Conservation (phyloP, 1,284 basidiomycete genomes). For the Puccinia novopanici region DNA sequence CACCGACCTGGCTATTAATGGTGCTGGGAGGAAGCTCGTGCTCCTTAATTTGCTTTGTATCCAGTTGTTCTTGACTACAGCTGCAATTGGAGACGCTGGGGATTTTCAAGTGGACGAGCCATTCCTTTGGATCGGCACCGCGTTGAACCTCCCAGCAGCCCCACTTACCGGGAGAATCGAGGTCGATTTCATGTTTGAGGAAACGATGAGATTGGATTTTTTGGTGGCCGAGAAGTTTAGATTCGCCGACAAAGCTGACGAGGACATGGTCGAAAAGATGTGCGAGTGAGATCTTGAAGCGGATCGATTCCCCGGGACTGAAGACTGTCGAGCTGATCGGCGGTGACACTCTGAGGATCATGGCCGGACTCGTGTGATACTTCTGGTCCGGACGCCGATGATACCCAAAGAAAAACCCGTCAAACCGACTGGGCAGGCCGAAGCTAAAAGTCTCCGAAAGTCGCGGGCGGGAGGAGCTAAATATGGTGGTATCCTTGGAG, state of each 20-base stretch:
- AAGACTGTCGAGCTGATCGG: conserved; percentile 24
- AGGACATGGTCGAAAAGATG: conserved; percentile 16
- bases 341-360: conserved; percentile 18
- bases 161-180: conserved; percentile 8
- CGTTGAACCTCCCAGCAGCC: conserved; percentile 15
- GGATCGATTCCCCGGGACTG: conserved; percentile 29
- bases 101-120: conserved; percentile 34
- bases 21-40: conserved; percentile 24
- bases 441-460: conserved; percentile 29
- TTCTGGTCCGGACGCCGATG: conserved; percentile 14
- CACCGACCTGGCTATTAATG: conserved; percentile 15
- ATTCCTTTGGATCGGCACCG: not conserved
- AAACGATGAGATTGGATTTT: conserved; percentile 35
- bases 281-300: conserved; percentile 3
- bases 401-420: conserved; percentile 33
- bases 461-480: not conserved
- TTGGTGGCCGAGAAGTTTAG: not conserved
- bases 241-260: conserved; percentile 37
- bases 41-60: not conserved
- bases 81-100: conserved; percentile 10
- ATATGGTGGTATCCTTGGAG: not conserved
- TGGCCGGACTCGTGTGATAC: not conserved
- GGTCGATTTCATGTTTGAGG: conserved; percentile 27
- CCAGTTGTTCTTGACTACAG: not conserved
- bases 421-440: conserved; percentile 24